Evolutionary conservation across 805 yeast species (phyloP).

Genomic region (Saccharomycopsis microspora): DNA sequence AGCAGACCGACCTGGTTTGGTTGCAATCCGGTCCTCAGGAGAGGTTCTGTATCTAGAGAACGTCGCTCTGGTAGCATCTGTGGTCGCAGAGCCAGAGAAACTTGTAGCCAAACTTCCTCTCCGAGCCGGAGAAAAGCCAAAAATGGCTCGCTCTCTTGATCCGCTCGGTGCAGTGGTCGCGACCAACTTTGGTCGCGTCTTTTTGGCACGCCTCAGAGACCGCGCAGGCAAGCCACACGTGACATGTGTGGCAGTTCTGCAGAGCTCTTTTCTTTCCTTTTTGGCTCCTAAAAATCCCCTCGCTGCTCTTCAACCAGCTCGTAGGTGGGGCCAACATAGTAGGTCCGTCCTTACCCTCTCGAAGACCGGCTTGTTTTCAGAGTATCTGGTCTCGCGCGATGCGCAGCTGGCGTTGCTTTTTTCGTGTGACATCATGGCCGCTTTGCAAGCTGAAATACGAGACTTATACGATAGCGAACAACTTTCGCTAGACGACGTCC

Average conservation of each 20-base stretch:
- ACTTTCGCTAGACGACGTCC: conserved; percentile 7
- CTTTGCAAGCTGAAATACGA: conserved; percentile 29
- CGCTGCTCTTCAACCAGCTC: conserved; percentile 46
- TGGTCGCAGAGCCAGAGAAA: conserved; percentile 35
- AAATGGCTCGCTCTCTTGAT: conserved; percentile 46
- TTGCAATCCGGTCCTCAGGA: conserved; percentile 52
- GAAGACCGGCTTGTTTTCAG: conserved; percentile 32
- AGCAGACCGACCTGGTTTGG: conserved; percentile 52
- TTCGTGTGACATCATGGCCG: conserved; percentile 26
- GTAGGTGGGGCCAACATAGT: conserved; percentile 38
- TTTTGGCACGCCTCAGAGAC: conserved; percentile 55
- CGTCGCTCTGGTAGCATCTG: conserved; percentile 57
- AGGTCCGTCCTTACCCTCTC: conserved; percentile 31
- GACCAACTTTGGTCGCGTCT: conserved; percentile 58
- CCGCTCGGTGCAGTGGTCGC: conserved; percentile 67
- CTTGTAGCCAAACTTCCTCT: conserved; percentile 30
- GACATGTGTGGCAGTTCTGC: conserved; percentile 18
- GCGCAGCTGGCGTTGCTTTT: conserved; percentile 30
- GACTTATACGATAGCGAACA: conserved; percentile 38
- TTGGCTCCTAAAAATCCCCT: conserved; percentile 30
- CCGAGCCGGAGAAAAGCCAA: conserved; percentile 41
- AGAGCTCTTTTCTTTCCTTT: conserved; percentile 21
- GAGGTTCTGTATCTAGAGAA: conserved; percentile 59
- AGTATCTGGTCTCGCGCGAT: conserved; percentile 37
- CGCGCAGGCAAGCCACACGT: conserved; percentile 49